Conservation (phyloP, 768 basidiomycete genomes). For the Botryobasidium botryosum region DNA sequence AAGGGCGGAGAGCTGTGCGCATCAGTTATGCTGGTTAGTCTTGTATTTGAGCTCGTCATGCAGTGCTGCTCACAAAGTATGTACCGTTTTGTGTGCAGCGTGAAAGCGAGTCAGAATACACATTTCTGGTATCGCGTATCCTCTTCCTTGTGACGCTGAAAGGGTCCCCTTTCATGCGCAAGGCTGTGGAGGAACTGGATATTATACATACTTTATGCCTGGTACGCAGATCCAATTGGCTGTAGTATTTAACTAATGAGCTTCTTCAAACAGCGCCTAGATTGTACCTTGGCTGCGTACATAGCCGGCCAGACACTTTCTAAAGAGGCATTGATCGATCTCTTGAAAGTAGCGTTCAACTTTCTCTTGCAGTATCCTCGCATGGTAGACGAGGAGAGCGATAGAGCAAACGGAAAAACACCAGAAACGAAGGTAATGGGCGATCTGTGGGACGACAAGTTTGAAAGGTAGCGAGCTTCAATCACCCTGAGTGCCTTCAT, state of each 20-base stretch:
- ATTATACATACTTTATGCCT: conserved; percentile 15
- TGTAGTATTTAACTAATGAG: background rate
- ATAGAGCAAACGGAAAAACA: conserved; percentile 4
- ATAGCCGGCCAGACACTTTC: conserved; percentile 32
- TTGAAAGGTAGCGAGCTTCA: conserved; percentile 33
- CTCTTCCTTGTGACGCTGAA: conserved; percentile 13
- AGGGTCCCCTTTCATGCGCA: conserved; percentile 14
- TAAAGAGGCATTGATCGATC: conserved; percentile 60
- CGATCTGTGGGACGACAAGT: conserved; percentile 13
- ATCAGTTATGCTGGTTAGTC: too few relatives aligned
- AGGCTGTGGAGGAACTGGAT: conserved; percentile 17
- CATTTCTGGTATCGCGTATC: conserved; percentile 13
- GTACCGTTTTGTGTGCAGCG: too few relatives aligned
- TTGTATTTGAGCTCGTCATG: too few relatives aligned
- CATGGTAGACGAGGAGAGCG: conserved; percentile 15
- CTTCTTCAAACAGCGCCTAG: conserved; percentile 13
- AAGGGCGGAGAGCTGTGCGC: conserved; percentile 9
- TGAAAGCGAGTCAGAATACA: conserved; percentile 8
- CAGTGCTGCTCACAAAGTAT: too few relatives aligned
- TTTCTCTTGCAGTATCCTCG: conserved; percentile 63
- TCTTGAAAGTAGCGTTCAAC: conserved; percentile 76
- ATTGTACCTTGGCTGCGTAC: conserved; percentile 7
- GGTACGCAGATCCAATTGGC: conserved; percentile 14
- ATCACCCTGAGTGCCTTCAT: too few relatives aligned
- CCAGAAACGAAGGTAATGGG: conserved; percentile 8